phyloP scores from a whole-genome alignment of 2,329 filamentous ascomycete species.

The Karstenula rhodostoma region DNA sequence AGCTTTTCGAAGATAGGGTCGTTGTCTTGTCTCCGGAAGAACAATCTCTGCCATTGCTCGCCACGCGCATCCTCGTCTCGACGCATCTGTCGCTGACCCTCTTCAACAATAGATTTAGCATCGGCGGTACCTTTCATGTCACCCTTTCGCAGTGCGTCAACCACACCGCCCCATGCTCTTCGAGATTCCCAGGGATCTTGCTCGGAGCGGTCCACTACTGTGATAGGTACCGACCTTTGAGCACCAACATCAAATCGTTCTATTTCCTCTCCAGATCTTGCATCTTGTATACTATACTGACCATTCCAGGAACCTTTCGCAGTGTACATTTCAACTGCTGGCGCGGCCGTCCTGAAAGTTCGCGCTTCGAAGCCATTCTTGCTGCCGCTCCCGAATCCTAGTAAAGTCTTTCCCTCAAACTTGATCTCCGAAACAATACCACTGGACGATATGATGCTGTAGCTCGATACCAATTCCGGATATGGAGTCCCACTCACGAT shows the following conservation, averaged over 20 bases:
- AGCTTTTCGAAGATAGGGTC: slow-evolving; percentile 40
- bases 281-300: slow-evolving; percentile 49
- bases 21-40: slow-evolving; percentile 47
- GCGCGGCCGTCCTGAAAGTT: slow-evolving; percentile 46
- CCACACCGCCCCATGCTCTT: slow-evolving; percentile 54
- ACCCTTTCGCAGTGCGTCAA: slow-evolving; percentile 47
- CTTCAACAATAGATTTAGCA: slow-evolving; percentile 43
- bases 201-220: slow-evolving; percentile 40
- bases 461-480: slow-evolving; percentile 53
- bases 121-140: slow-evolving; percentile 51
- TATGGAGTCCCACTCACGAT: slow-evolving; percentile 54
- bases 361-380: slow-evolving; percentile 54
- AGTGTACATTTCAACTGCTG: slow-evolving; percentile 46
- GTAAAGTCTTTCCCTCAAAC: slow-evolving; percentile 54
- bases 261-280: slow-evolving; percentile 40
- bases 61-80: slow-evolving; percentile 48
- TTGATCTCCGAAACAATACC: slow-evolving; percentile 54
- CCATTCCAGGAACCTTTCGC: slow-evolving; percentile 55
- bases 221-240: slow-evolving; percentile 29
- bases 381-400: slow-evolving; percentile 43
- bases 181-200: slow-evolving; percentile 58
- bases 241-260: slow-evolving; percentile 47
- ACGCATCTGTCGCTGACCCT: slow-evolving; percentile 54
- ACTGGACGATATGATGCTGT: slow-evolving; percentile 52
- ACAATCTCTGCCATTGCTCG: slow-evolving; percentile 50